Conservation (phyloP, 139 green algal species). For the Desmodesmus armatus region DNA sequence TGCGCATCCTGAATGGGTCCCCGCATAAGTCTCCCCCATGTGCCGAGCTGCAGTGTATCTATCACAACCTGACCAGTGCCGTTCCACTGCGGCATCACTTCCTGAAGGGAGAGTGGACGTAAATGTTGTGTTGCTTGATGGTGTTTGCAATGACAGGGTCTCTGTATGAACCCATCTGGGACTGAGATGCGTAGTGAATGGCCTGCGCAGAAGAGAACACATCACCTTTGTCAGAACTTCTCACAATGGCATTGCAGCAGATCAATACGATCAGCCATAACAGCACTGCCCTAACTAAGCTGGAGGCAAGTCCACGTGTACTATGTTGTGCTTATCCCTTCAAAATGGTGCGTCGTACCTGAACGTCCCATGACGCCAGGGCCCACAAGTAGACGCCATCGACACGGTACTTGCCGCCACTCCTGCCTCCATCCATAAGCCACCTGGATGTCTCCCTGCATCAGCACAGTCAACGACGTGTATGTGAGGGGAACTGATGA, state of each 20-base stretch:
- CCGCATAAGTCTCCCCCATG: too few relatives aligned
- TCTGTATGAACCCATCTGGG: background rate
- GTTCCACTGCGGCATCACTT: too few relatives aligned
- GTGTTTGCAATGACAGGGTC: background rate
- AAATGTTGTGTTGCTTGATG: slow-evolving; percentile 22
- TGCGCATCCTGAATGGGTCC: too few relatives aligned
- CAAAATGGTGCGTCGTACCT: too few relatives aligned
- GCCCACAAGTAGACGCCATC: slow-evolving; percentile 36
- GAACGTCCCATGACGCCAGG: slow-evolving; percentile 27
- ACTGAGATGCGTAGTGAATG: slow-evolving; percentile 25
- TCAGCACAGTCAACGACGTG: background rate
- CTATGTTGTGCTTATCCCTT: too few relatives aligned
- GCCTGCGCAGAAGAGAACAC: background rate
- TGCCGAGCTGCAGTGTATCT: too few relatives aligned
- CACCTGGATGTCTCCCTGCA: slow-evolving; percentile 34
- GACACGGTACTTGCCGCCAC: slow-evolving; percentile 24
- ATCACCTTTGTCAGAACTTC: background rate
- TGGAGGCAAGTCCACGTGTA: too few relatives aligned
- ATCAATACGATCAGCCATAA: too few relatives aligned
- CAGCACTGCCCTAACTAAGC: too few relatives aligned
- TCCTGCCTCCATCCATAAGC: slow-evolving; percentile 26
- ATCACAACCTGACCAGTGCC: too few relatives aligned
- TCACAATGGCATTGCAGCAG: background rate
- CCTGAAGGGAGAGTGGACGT: too few relatives aligned
- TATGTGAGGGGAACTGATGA: background rate